These are phyloP conservation scores for Mucor piriformis DNA, from an alignment of 371 early-diverging fungal genomes.

Conservation along the genomic window DNA sequence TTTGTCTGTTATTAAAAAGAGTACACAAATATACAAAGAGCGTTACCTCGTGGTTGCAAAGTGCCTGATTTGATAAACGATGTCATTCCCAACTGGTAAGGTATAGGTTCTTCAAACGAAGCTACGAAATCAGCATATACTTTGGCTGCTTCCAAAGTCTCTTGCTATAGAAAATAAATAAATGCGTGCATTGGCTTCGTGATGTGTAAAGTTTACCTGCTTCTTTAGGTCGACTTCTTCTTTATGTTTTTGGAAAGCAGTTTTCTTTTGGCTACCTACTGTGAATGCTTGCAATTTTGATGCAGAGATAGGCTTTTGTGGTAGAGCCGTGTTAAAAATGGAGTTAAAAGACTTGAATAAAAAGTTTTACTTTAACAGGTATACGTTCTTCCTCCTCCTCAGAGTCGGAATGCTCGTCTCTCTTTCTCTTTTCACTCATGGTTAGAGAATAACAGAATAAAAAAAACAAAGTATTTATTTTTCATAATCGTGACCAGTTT, in stretches of 20 bases:
- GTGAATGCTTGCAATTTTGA: slow-evolving; percentile 71
- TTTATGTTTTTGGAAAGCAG: slow-evolving; percentile 73
- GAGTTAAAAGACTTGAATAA: background rate
- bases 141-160: slow-evolving; percentile 73
- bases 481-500: background rate
- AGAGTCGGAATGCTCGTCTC: slow-evolving; percentile 10
- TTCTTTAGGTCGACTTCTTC: slow-evolving; percentile 75
- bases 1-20: background rate
- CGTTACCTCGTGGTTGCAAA: slow-evolving; percentile 9
- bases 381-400: slow-evolving; percentile 4
- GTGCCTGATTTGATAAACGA: slow-evolving; percentile 71
- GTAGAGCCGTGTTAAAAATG: background rate
- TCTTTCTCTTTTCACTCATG: slow-evolving; percentile 28
- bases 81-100: slow-evolving; percentile 48
- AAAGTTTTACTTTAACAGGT: slow-evolving; percentile 15
- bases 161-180: slow-evolving; percentile 48
- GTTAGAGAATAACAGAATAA: background rate
- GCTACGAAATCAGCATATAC: slow-evolving; percentile 87
- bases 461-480: no score
- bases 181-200: background rate
- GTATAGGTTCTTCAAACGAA: slow-evolving; percentile 71
- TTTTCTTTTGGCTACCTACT: slow-evolving; percentile 70
- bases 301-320: slow-evolving; percentile 54
- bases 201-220: slow-evolving; percentile 51
- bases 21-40: background rate